Conservation (phyloP, 106 monocot species). For the Ottelia alismoides region DNA sequence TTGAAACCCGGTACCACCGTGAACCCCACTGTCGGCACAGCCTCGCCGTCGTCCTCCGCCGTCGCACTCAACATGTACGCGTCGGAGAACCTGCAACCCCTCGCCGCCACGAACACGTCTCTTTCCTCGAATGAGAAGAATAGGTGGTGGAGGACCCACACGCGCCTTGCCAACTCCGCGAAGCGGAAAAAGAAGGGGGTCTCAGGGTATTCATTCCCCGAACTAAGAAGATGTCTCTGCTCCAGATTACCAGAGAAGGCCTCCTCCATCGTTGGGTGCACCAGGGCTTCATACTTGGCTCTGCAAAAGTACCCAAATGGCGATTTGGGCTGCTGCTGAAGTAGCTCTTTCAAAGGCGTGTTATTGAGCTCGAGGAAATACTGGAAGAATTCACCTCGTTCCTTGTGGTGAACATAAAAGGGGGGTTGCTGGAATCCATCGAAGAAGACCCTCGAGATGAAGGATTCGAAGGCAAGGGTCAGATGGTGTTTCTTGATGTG, state of each 20-base stretch:
- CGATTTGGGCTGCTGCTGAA: neutral
- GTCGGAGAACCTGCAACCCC: too few relatives aligned
- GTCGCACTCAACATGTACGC: too few relatives aligned
- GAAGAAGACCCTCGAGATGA: slow-evolving; percentile 11
- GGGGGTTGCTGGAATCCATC: slow-evolving; percentile 2
- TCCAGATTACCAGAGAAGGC: slow-evolving; percentile 10
- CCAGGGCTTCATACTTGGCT: slow-evolving; percentile 6
- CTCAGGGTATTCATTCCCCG: neutral
- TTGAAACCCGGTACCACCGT: too few relatives aligned
- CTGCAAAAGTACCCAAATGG: slow-evolving; percentile 6
- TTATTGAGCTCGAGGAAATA: slow-evolving; percentile 1
- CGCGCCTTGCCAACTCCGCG: slow-evolving; percentile 13
- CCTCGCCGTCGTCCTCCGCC: too few relatives aligned
- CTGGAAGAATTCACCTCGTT: slow-evolving; percentile 5
- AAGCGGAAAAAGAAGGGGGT: slow-evolving; percentile 5
- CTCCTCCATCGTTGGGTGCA: slow-evolving; percentile 19
- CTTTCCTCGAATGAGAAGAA: slow-evolving; percentile 19
- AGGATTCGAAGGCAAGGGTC: slow-evolving; percentile 14
- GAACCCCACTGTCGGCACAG: too few relatives aligned
- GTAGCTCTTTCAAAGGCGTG: neutral
- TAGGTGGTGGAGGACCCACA: slow-evolving; percentile 16
- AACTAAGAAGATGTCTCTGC: slow-evolving; percentile 1
- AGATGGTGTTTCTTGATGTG: neutral
- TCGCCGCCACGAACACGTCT: too few relatives aligned
- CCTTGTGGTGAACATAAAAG: neutral